phyloP scores from a whole-genome alignment of 441 rosid species.

The Mallotus repandus region DNA sequence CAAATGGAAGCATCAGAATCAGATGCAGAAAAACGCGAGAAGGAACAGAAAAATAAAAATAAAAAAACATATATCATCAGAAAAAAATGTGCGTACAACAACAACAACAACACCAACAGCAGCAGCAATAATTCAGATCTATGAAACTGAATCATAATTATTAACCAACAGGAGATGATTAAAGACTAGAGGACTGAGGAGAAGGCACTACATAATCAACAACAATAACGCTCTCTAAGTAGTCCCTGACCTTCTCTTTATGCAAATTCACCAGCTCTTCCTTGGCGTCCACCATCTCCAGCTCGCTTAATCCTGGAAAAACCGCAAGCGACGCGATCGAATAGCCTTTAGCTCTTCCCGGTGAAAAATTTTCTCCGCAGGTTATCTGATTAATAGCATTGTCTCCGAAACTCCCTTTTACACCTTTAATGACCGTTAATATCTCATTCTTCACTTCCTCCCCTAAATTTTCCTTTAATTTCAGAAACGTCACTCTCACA shows the following conservation, averaged over 20 bases:
- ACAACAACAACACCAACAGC: no score
- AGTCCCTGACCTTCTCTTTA: slow-evolving; percentile 60
- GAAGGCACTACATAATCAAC: slow-evolving; percentile 64
- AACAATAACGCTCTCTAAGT: slow-evolving; percentile 59
- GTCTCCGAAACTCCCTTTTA: slow-evolving; percentile 41
- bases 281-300: slow-evolving; percentile 52
- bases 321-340: slow-evolving; percentile 72
- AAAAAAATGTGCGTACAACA: no score
- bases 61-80: no score
- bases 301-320: slow-evolving; percentile 44
- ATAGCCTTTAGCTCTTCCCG: slow-evolving; percentile 74
- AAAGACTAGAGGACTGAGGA: slow-evolving; percentile 37
- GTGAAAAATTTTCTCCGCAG: slow-evolving; percentile 84
- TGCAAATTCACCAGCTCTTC: slow-evolving; percentile 42
- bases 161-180: not conserved
- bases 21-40: no score
- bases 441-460: slow-evolving; percentile 52
- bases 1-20: no score
- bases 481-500: slow-evolving; percentile 47
- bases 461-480: slow-evolving; percentile 45
- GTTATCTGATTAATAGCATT: slow-evolving; percentile 42
- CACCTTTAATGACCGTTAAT: slow-evolving; percentile 47
- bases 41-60: no score
- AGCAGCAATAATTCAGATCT: no score
- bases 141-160: no score